Evolutionary conservation across 768 basidiomycete genomes (phyloP).

Genomic region (Phlebiopsis flavidoalba): DNA sequence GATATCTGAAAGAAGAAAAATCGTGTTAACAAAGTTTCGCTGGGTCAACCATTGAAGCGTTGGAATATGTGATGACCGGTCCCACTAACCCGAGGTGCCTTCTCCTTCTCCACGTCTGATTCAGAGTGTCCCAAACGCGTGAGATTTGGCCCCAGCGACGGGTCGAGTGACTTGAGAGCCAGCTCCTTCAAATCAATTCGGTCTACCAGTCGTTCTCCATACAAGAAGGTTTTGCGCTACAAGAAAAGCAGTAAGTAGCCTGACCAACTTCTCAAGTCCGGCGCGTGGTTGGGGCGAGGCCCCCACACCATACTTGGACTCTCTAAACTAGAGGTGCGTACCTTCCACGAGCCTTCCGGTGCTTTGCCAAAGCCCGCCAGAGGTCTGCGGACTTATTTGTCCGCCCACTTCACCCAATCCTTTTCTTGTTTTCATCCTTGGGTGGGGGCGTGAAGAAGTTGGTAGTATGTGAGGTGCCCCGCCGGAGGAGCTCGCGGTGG

Average conservation of each 20-base stretch:
- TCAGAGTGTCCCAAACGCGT: constrained; percentile 11
- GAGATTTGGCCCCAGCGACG: constrained; percentile 52
- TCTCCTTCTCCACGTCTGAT: constrained; percentile 8
- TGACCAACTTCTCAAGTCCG: neutral
- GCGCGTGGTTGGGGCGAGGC: neutral
- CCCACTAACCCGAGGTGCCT: constrained; percentile 16
- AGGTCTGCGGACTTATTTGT: constrained; percentile 46
- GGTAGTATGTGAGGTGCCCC: constrained; percentile 37
- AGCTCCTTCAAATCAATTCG: constrained; percentile 78
- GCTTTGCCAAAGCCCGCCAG: constrained; percentile 68
- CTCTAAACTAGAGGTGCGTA: constrained; percentile 21
- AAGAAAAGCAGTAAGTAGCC: neutral
- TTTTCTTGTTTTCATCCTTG: constrained; percentile 21
- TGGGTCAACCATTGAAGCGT: constrained; percentile 18
- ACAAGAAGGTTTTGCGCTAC: constrained; percentile 54
- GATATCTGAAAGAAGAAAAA: constrained; percentile 41
- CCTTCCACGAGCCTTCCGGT: constrained; percentile 66
- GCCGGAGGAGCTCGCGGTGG: constrained; percentile 6
- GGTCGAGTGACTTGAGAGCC: constrained; percentile 67
- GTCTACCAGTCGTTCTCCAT: constrained; percentile 66
- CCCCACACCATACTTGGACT: neutral
- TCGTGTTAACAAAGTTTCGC: neutral
- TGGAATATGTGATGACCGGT: neutral
- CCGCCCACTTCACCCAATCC: constrained; percentile 44
- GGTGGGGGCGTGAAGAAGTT: constrained; percentile 28